A percentile compares a stretch with the other conserved stretches of the same genome.
Conservation (phyloP, 2,329 filamentous ascomycete species). For the Aspergillus piperis region DNA sequence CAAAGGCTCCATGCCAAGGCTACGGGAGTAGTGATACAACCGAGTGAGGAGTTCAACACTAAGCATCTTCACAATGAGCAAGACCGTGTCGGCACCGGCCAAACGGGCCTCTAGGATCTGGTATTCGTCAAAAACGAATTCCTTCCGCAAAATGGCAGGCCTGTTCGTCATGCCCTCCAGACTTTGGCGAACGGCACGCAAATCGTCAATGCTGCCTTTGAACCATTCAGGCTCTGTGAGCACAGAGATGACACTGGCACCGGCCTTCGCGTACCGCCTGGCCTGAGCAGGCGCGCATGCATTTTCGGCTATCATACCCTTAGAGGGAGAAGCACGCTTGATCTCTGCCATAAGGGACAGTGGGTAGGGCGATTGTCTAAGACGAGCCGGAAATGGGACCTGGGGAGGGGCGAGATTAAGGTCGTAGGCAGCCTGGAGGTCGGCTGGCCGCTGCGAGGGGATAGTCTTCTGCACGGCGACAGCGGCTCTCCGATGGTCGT, state of each 20-base stretch:
- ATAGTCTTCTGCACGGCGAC: constrained; percentile 81
- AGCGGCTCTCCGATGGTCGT: constrained; percentile 72
- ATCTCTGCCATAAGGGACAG: constrained; percentile 96
- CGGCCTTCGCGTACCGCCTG: constrained; percentile 85
- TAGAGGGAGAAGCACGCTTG: constrained; percentile 93
- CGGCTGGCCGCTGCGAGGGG: constrained; percentile 77
- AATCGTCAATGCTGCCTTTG: constrained; percentile 94
- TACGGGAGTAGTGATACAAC: constrained; percentile 85
- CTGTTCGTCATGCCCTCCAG: constrained; percentile 89
- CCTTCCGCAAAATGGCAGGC: constrained; percentile 88
- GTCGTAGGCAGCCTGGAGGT: constrained; percentile 84
- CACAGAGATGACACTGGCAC: constrained; percentile 97
- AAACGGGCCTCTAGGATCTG: constrained; percentile 93
- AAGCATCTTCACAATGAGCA: constrained; percentile 98
- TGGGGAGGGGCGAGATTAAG: constrained; percentile 82
- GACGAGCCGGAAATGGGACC: constrained; percentile 74
- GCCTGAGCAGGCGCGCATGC: constrained; percentile 89
- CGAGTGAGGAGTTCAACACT: constrained; percentile 70
- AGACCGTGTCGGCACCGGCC: constrained; percentile 88
- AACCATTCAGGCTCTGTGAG: constrained; percentile 99
- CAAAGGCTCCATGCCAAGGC: constrained; percentile 93
- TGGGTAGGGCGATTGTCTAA: constrained; percentile 81
- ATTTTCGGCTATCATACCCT: constrained; percentile 86
- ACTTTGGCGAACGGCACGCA: constrained; percentile 82
- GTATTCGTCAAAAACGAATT: constrained; percentile 98